A percentile compares a stretch with the other conserved stretches of the same genome.
Evolutionary conservation across 2,329 filamentous ascomycete genomes (phyloP).

Genomic region (Ilyonectria robusta): DNA sequence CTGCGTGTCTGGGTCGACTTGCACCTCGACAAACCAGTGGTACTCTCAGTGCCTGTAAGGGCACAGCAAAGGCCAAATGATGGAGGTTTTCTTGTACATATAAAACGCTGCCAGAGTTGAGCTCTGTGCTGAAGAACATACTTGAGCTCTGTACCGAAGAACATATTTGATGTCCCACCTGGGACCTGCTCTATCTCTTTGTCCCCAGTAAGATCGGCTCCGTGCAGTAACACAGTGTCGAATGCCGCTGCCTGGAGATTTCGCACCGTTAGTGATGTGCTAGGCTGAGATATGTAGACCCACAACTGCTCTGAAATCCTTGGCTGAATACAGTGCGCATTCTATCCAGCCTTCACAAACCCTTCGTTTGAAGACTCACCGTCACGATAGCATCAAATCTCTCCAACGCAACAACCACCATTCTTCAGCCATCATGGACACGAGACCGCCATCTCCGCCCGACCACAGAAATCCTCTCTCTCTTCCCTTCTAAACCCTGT

Average conservation of each 20-base stretch:
- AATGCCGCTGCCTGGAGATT: background rate
- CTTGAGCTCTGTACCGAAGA: constrained; percentile 17
- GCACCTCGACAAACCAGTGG: constrained; percentile 41
- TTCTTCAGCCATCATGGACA: background rate
- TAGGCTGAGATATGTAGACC: background rate
- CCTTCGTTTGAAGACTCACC: background rate
- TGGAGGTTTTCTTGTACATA: constrained; percentile 24
- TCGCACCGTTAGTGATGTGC: background rate
- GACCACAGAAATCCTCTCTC: background rate
- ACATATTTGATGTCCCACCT: background rate
- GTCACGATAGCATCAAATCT: background rate
- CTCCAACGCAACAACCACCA: background rate
- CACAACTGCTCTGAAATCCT: background rate
- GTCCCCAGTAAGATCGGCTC: background rate
- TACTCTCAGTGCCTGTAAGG: constrained; percentile 42
- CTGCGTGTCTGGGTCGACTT: constrained; percentile 43
- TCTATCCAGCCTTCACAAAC: background rate
- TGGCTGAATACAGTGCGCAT: background rate
- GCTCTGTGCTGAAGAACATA: constrained; percentile 15
- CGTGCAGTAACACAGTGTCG: background rate
- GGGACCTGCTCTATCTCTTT: background rate
- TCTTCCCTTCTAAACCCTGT: background rate
- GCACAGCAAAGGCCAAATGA: too few relatives aligned
- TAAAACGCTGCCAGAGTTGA: constrained; percentile 21
- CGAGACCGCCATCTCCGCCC: background rate